Evolutionary conservation across 2,329 filamentous ascomycete species (phyloP).

Genomic region (Beauveria bassiana): DNA sequence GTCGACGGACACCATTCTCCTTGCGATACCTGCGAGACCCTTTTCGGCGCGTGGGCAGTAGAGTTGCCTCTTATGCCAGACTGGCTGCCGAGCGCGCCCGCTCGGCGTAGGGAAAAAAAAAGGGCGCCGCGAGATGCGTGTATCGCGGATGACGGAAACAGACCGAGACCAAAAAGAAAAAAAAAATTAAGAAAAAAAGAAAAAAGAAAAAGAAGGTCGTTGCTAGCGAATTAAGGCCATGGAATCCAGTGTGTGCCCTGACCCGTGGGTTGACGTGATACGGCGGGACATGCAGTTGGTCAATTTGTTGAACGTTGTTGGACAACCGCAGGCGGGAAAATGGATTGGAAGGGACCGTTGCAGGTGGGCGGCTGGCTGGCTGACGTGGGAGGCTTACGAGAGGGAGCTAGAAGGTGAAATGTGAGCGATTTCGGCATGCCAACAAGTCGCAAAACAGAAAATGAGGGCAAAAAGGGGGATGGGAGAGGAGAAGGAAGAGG

Average conservation of each 20-base stretch:
- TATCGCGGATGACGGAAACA: neutral
- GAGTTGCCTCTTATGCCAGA: no score
- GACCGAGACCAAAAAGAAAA: neutral
- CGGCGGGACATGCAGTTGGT: neutral
- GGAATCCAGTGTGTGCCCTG: neutral
- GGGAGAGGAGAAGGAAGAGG: neutral
- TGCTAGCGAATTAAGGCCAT: conserved; percentile 3
- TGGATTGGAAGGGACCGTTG: neutral
- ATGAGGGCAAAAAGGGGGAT: neutral
- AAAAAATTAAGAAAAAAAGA: neutral
- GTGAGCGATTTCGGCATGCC: neutral
- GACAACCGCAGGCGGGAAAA: neutral
- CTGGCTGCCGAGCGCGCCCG: no score
- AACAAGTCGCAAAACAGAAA: neutral
- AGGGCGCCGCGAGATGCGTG: neutral
- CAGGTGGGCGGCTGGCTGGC: neutral
- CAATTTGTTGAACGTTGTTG: neutral
- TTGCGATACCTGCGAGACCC: neutral
- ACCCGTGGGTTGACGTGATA: neutral
- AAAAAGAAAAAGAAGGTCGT: neutral
- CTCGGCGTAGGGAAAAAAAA: no score
- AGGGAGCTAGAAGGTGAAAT: neutral
- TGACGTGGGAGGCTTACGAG: neutral
- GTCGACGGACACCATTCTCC: conserved; percentile 8
- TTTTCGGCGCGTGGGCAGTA: no score